Percentiles rank a stretch among this genome's conserved stretches.
Evolutionary conservation across 106 monocot genomes (phyloP).

Genomic region (Gastrodia elata): DNA sequence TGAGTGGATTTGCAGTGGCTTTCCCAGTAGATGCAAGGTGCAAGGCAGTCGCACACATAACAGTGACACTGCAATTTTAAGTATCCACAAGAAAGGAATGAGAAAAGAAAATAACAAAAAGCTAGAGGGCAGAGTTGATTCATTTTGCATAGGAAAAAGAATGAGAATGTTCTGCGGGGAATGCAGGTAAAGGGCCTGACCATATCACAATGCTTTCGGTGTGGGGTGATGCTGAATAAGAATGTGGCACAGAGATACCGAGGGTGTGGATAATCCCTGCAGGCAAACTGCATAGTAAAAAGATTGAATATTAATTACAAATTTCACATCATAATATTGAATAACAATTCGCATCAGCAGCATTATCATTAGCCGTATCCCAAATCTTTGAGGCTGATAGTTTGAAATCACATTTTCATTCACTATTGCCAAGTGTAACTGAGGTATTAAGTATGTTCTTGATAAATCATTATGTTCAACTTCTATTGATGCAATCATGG

Average conservation of each 20-base stretch:
- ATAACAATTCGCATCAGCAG: not conserved
- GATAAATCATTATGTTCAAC: not conserved
- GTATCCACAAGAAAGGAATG: not conserved
- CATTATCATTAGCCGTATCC: not conserved
- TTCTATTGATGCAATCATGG: too few relatives aligned
- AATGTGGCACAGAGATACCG: constrained; percentile 45
- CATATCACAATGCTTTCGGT: constrained; percentile 26
- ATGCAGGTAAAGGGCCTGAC: constrained; percentile 13
- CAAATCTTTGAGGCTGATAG: not conserved
- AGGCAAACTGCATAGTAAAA: constrained; percentile 33
- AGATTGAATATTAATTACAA: not conserved
- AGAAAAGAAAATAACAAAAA: not conserved
- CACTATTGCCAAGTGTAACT: too few relatives aligned
- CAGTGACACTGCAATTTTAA: constrained; percentile 77
- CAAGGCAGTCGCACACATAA: constrained; percentile 78
- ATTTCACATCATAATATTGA: not conserved
- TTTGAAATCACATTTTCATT: not conserved
- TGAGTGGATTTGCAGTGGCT: constrained; percentile 78
- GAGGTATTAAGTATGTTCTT: not conserved
- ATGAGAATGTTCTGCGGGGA: not conserved
- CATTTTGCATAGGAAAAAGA: not conserved
- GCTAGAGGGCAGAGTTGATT: not conserved
- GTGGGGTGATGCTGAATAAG: constrained; percentile 33
- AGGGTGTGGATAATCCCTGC: constrained; percentile 55
- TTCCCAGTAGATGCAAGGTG: constrained; percentile 71